These are phyloP conservation scores for Leccinum griseonigrum DNA, from an alignment of 1,284 basidiomycete species.

Conservation along the genomic window DNA sequence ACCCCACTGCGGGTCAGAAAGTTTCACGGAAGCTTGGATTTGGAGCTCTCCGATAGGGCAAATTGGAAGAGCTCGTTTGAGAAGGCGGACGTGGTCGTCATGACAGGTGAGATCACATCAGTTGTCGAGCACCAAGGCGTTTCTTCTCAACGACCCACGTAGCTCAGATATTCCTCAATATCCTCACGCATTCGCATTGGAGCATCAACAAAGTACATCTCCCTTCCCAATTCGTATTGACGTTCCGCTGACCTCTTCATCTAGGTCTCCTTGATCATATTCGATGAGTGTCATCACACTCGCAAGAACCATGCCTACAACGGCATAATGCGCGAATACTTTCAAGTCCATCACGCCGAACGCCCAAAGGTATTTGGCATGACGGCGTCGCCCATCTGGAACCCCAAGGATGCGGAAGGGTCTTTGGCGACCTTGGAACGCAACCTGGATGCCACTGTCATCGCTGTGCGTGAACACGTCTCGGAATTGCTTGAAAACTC, in stretches of 20 bases:
- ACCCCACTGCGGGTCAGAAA: constrained; percentile 64
- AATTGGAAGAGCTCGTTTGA: constrained; percentile 66
- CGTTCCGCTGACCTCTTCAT: background rate
- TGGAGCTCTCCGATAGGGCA: constrained; percentile 64
- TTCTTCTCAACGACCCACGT: constrained; percentile 2
- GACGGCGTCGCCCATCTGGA: constrained; percentile 86
- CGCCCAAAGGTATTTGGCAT: constrained; percentile 86
- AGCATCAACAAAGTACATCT: constrained; percentile 52
- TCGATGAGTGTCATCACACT: constrained; percentile 83
- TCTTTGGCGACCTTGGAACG: constrained; percentile 64
- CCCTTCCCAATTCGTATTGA: background rate
- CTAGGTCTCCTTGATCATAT: constrained; percentile 72
- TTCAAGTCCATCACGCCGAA: constrained; percentile 42
- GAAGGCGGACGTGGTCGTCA: constrained; percentile 71
- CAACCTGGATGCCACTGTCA: constrained; percentile 69
- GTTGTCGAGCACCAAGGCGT: background rate
- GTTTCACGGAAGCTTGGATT: constrained; percentile 65
- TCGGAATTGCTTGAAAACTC: constrained; percentile 61
- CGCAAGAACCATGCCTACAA: constrained; percentile 81
- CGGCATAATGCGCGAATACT: constrained; percentile 77
- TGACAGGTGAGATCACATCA: constrained; percentile 57
- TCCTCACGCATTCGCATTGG: constrained; percentile 79
- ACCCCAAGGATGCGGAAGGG: constrained; percentile 58
- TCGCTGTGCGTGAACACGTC: constrained; percentile 66
- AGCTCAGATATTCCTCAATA: constrained; percentile 81